phyloP scores from a whole-genome alignment of 116 monocot species.

The Zostera marina region DNA sequence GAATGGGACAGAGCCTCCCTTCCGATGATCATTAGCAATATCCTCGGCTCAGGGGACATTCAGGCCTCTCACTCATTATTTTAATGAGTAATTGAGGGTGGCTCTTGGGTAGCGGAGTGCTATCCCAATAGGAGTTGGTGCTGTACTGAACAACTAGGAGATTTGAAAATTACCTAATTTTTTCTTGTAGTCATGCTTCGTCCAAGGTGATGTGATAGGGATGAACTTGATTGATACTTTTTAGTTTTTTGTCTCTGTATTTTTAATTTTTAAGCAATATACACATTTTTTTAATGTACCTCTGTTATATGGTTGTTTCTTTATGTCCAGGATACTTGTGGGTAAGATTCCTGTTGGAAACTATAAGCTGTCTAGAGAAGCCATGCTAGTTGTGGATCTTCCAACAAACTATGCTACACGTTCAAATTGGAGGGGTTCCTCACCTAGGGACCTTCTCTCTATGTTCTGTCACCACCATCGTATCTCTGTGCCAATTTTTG shows the following conservation, averaged over 20 bases:
- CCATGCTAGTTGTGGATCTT: conserved; percentile 64
- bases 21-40: no score
- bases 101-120: no score
- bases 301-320: neutral
- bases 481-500: conserved; percentile 54
- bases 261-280: neutral
- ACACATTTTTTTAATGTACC: neutral
- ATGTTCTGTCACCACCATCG: conserved; percentile 66
- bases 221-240: no score
- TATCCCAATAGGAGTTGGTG: no score
- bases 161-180: no score
- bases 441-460: conserved; percentile 55
- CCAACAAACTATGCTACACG: conserved; percentile 46
- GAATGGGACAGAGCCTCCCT: no score
- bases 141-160: no score
- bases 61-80: no score
- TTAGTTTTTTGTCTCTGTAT: neutral
- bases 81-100: no score
- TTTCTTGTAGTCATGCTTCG: no score
- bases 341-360: conserved; percentile 60
- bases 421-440: conserved; percentile 65
- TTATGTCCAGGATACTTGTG: conserved; percentile 47
- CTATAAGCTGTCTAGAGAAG: conserved; percentile 67
- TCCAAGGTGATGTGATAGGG: no score
- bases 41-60: no score